Base-by-base conservation (phyloP, 2,329 filamentous ascomycete genomes). In the Acrodontium crateriforme region DNA sequence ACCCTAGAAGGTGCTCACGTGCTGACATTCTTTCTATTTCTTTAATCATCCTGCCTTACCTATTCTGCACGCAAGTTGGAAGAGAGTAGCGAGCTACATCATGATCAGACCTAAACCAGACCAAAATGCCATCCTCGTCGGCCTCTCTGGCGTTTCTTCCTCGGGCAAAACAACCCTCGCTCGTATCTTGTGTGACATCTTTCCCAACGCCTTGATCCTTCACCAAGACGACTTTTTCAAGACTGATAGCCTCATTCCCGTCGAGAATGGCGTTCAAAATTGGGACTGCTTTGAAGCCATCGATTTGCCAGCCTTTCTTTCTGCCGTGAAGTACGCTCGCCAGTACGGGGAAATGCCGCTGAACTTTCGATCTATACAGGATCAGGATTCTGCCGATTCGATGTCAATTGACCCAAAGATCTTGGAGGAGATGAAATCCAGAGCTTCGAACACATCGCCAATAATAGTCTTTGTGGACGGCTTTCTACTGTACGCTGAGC, bases 201-300 rank as follows among this genome's bases (percentile, higher is more conserved):
- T 94, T 46, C 42, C 54, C 15, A 63, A 67, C 40, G 67, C 74
- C n/a, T 87, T 84, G 47, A 80, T 95, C 46, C 67, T 98, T 13
- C 89, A 98, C 53, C 74, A 93, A 52, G 89, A 98, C 59, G 89
- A 98, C 55, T 98, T 95, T 52, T 98, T 93, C 60, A 74, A 73
- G 39, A 64, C 79, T 1, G 87, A 95, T 50, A 58, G 67, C 16
- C 67, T 83, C 67, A 70, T 69, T 19, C 57, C 63, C 2, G 60
- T 60, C 16, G 41, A 53, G 28, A 12, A 10, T 2, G 25, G 22
- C n/a, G 59, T 93, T 9, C 63, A 78, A 38, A 84, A 98, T 58
- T 95, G 89, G 87, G 89, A 98, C 55, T 93, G 85, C 44, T 63
- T 81, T 10, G 78, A 76, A 38, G 68, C 85, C 6, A 61, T 98